Base-by-base conservation (phyloP, 495 filamentous ascomycete species). In the Tuber borchii region DNA sequence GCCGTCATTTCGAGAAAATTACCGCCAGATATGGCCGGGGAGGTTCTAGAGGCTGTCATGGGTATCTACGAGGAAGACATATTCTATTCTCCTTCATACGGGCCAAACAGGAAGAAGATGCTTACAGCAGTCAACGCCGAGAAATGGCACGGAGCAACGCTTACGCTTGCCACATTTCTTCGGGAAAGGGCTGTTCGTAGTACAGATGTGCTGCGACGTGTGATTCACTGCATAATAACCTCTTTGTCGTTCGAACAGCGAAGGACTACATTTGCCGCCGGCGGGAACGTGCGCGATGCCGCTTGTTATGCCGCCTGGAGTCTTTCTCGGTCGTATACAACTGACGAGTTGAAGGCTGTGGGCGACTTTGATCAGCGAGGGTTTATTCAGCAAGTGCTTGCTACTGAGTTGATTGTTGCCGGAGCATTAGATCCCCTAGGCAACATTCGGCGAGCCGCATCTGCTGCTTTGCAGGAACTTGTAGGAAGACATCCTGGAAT, bases 281-380 rank as follows among this genome's bases (percentile, higher is more conserved):
- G 96, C 14, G 90, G 91, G 0, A 97, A 95, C 79, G 96, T 98
- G n/a, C 88, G 95, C 73, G 95, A 99, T 86, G 96, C 96, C 7
- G 93, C 95, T 2, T 96, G 93, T 83, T 97, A 97, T 81, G 95
- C 95, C 43, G 90, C 97, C 42, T 99, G 95, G 95, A 90, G 94
- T 1, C 84, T 98, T 17, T 94, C 94, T 68, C 87, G 95, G 75
- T 90, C 93, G 70, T 99, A 98, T 78, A 90, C 88, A 1, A 97
- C 95, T 0, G 78, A 85, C 1, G 94, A 97, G 80, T 86, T 98
- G 17, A 87, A 91, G 16, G 86, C 87, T 3, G 87, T 95, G 6
- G 81, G 94, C 91, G 73, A 87, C 91, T 77, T 90, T 91, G 70
- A 83, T 81, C 39, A 86, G 71, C 73, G 74, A 8, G 76, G 83